phyloP scores from a whole-genome alignment of 768 basidiomycete species.

The Kwoniella pini region DNA sequence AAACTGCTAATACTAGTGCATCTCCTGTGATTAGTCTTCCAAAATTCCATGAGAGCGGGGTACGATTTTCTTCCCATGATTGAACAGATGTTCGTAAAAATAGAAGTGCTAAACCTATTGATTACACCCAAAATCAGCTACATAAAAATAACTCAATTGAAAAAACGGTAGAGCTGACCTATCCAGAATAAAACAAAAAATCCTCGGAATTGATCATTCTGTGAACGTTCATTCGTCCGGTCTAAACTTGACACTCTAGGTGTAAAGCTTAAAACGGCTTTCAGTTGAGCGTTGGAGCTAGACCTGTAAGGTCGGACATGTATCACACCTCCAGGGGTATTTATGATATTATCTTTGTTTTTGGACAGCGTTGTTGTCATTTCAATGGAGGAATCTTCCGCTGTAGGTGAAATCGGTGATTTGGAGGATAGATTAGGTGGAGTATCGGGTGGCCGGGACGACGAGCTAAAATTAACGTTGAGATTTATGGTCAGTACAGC shows the following conservation, averaged over 20 bases:
- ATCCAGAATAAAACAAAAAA: slow-evolving; percentile 93
- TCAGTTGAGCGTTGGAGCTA: slow-evolving; percentile 70
- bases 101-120: slow-evolving; percentile 70
- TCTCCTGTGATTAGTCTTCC: slow-evolving; percentile 85
- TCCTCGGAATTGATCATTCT: slow-evolving; percentile 84
- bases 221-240: slow-evolving; percentile 70
- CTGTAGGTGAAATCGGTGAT: not conserved
- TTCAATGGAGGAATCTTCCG: slow-evolving; percentile 12
- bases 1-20: slow-evolving; percentile 75
- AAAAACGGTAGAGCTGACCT: slow-evolving; percentile 26
- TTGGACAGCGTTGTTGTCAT: slow-evolving; percentile 36
- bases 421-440: not conserved
- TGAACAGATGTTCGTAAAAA: slow-evolving; percentile 63
- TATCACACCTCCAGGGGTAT: slow-evolving; percentile 35
- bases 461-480: not conserved
- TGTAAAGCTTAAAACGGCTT: slow-evolving; percentile 80
- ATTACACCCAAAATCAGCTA: not conserved
- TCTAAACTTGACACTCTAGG: slow-evolving; percentile 86
- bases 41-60: slow-evolving; percentile 75
- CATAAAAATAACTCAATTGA: not conserved
- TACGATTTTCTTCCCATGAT: slow-evolving; percentile 71
- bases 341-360: slow-evolving; percentile 27
- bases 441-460: slow-evolving; percentile 4
- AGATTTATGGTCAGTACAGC: too few species aligned
- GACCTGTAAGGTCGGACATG: slow-evolving; percentile 61